A percentile compares a stretch with the other conserved stretches of the same genome.
Evolutionary conservation across 805 yeast genomes (phyloP).

Genomic region (Pichia gijzeniarum): DNA sequence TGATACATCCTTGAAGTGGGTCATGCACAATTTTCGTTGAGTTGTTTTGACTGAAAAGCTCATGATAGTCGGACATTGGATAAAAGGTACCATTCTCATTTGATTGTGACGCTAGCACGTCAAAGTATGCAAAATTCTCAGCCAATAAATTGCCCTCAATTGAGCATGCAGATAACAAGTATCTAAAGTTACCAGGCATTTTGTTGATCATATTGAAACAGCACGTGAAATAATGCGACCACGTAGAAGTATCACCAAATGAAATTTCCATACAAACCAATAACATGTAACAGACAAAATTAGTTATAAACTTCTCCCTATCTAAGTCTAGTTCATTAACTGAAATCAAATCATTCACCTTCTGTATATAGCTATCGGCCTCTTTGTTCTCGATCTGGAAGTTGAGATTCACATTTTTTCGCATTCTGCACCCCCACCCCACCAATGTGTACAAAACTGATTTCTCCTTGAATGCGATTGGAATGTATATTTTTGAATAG

Average conservation of each 20-base stretch:
- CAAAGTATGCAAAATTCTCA: constrained; percentile 35
- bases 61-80: constrained; percentile 29
- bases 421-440: constrained; percentile 45
- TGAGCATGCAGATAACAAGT: constrained; percentile 26
- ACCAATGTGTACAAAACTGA: constrained; percentile 44
- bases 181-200: constrained; percentile 26
- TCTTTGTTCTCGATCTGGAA: constrained; percentile 20
- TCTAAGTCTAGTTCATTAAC: constrained; percentile 11
- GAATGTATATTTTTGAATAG: constrained; percentile 46
- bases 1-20: constrained; percentile 38
- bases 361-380: constrained; percentile 15
- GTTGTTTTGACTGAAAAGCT: constrained; percentile 20
- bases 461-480: constrained; percentile 44
- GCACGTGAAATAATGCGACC: constrained; percentile 31
- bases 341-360: constrained; percentile 12
- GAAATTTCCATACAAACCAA: constrained; percentile 30
- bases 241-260: constrained; percentile 28
- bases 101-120: constrained; percentile 34
- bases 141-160: constrained; percentile 31
- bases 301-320: constrained; percentile 20
- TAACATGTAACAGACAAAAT: constrained; percentile 26
- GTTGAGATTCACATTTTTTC: constrained; percentile 18
- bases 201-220: constrained; percentile 23
- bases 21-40: constrained; percentile 23
- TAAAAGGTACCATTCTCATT: constrained; percentile 33